These are phyloP conservation scores for Plectosphaerella sp. DNA, from an alignment of 2,329 filamentous ascomycete genomes.

Conservation along the genomic window DNA sequence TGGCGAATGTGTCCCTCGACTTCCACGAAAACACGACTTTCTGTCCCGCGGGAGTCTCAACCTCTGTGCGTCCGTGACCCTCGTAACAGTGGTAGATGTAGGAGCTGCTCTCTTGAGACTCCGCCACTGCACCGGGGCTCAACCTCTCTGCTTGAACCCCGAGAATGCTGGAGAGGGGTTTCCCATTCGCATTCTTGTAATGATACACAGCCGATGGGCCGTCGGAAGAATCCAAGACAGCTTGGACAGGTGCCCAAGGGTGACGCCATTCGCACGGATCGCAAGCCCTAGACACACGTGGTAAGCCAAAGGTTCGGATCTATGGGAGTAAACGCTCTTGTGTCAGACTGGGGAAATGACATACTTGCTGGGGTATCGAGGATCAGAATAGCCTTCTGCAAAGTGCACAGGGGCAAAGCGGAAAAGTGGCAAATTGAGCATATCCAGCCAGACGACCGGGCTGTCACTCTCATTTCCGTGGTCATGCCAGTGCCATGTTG, in stretches of 20 bases:
- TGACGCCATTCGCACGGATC: slow-evolving; percentile 35
- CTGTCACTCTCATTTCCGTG: slow-evolving; percentile 52
- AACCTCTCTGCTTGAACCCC: slow-evolving; percentile 45
- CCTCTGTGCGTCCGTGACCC: slow-evolving; percentile 36
- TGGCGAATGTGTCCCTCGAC: slow-evolving; percentile 45
- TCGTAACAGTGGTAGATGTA: slow-evolving; percentile 49
- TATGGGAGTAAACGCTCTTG: no score
- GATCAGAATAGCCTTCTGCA: slow-evolving; percentile 42
- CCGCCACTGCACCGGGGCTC: slow-evolving; percentile 24
- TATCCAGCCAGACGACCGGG: slow-evolving; percentile 55
- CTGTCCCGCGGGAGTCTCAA: slow-evolving; percentile 25
- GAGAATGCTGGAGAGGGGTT: slow-evolving; percentile 36
- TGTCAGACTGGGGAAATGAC: slow-evolving; percentile 4
- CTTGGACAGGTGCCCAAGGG: slow-evolving; percentile 38
- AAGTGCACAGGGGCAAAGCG: slow-evolving; percentile 48
- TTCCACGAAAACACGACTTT: slow-evolving; percentile 36
- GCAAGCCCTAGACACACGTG: slow-evolving; percentile 13
- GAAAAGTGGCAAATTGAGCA: slow-evolving; percentile 48
- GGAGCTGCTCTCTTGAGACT: slow-evolving; percentile 41
- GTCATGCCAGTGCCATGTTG: slow-evolving; percentile 56
- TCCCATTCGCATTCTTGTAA: slow-evolving; percentile 25
- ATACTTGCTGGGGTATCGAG: slow-evolving; percentile 42
- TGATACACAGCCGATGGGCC: slow-evolving; percentile 26
- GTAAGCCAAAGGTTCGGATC: neutral
- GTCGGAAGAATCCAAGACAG: slow-evolving; percentile 25